These are phyloP conservation scores for Luffa aegyptiaca DNA, from an alignment of 306 rosid genomes.

Conservation along the genomic window DNA sequence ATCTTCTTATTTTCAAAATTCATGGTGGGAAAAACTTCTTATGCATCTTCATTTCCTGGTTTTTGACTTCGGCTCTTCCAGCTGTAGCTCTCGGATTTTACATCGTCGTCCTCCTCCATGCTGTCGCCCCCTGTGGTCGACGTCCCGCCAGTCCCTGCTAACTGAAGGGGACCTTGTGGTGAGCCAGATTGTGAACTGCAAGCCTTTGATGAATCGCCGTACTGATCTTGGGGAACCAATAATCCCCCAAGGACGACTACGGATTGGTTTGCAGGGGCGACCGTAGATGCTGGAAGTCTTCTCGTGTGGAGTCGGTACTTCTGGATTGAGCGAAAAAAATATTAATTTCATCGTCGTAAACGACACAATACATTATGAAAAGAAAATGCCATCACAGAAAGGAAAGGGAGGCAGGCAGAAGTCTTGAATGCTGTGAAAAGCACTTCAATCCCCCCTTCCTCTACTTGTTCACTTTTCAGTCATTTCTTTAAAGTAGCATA, in stretches of 20 bases:
- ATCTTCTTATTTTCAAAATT: conserved; percentile 42
- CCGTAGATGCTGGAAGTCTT: conserved; percentile 38
- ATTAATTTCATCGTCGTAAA: neutral
- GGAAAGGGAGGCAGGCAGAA: neutral
- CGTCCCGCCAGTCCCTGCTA: conserved; percentile 38
- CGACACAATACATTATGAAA: neutral
- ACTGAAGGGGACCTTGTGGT: conserved; percentile 89
- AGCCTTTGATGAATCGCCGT: conserved; percentile 64
- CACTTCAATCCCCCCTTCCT: neutral
- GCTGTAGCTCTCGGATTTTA: conserved; percentile 64
- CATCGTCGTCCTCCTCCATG: conserved; percentile 74
- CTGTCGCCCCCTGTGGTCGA: conserved; percentile 50
- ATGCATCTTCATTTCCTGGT: conserved; percentile 57
- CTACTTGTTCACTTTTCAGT: neutral
- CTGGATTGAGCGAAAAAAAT: conserved; percentile 32
- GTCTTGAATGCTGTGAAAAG: neutral
- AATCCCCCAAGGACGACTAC: conserved; percentile 62
- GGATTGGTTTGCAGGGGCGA: conserved; percentile 35
- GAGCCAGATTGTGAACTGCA: conserved; percentile 75
- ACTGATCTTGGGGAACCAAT: conserved; percentile 68
- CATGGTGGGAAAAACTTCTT: conserved; percentile 39
- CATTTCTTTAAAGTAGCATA: neutral
- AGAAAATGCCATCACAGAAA: neutral
- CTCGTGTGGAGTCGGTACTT: conserved; percentile 87
- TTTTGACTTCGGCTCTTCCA: conserved; percentile 51